These are phyloP conservation scores for Paraleonurus japonicus DNA, from an alignment of 257 asterid genomes.

Conservation along the genomic window DNA sequence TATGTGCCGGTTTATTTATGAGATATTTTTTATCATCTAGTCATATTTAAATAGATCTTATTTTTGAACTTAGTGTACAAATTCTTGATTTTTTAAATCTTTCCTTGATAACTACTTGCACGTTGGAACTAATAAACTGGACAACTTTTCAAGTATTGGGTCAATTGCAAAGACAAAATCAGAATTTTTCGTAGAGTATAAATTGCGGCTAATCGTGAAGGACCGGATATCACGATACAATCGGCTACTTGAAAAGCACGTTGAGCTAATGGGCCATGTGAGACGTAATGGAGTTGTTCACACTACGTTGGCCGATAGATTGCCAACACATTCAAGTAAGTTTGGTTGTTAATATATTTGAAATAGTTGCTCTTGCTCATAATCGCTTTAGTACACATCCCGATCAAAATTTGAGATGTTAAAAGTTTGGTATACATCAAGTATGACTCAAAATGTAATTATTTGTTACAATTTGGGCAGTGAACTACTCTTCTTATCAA, in stretches of 20 bases:
- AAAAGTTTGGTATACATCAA: neutral
- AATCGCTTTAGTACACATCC: too few species aligned
- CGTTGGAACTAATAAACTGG: conserved; percentile 2
- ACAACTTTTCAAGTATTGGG: conserved; percentile 73
- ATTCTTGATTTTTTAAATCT: neutral
- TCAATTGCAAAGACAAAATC: conserved; percentile 77
- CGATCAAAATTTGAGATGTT: neutral
- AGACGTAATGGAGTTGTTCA: conserved; percentile 34
- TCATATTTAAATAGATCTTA: neutral
- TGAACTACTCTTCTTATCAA: conserved; percentile 41
- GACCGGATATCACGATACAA: conserved; percentile 66
- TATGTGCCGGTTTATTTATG: neutral
- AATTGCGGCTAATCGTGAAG: conserved; percentile 59
- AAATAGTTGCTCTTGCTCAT: neutral
- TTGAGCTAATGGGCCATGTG: conserved; percentile 46
- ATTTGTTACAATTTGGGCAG: conserved; percentile 32
- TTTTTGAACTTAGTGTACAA: neutral
- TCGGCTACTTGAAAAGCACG: conserved; percentile 62
- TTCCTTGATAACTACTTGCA: neutral
- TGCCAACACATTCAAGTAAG: conserved; percentile 59
- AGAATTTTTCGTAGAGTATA: conserved; percentile 76
- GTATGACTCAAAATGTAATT: neutral
- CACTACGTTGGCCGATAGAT: conserved; percentile 41
- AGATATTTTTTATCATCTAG: neutral
- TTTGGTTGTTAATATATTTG: conserved; percentile 8